Conservation (phyloP, 306 rosid species). For the Canavalia ensiformis region DNA sequence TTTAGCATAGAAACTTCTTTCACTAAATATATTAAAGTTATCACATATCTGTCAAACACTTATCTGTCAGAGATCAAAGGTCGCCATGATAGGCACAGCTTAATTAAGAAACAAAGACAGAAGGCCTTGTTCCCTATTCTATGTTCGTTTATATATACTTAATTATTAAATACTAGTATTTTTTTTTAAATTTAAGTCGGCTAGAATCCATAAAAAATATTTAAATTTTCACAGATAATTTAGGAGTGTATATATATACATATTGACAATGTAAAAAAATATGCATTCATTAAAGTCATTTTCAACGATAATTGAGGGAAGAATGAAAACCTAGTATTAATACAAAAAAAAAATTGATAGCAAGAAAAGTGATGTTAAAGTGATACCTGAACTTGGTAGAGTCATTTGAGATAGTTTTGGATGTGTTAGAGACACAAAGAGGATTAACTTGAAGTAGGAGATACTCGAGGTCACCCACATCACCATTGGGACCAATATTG, state of each 20-base stretch:
- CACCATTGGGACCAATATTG: conserved; percentile 87
- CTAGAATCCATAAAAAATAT: neutral
- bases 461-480: conserved; percentile 88
- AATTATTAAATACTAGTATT: neutral
- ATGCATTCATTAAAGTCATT: too few relatives aligned
- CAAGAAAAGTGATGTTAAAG: neutral
- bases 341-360: neutral
- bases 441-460: conserved; percentile 81
- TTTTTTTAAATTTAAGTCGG: neutral
- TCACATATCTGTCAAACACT: conserved; percentile 36
- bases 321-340: neutral
- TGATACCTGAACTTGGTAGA: conserved; percentile 78
- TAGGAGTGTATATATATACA: too few relatives aligned
- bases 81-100: conserved; percentile 35
- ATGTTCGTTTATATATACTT: neutral
- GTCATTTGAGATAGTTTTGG: conserved; percentile 63
- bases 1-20: neutral
- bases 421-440: conserved; percentile 55
- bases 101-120: conserved; percentile 38
- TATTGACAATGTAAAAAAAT: too few relatives aligned
- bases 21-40: neutral
- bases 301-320: neutral
- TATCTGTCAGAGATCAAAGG: too few relatives aligned
- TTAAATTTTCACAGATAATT: too few relatives aligned
- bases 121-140: conserved; percentile 3